Conservation (phyloP, 2,329 filamentous ascomycete genomes). For the Coniochaeta ligniaria region DNA sequence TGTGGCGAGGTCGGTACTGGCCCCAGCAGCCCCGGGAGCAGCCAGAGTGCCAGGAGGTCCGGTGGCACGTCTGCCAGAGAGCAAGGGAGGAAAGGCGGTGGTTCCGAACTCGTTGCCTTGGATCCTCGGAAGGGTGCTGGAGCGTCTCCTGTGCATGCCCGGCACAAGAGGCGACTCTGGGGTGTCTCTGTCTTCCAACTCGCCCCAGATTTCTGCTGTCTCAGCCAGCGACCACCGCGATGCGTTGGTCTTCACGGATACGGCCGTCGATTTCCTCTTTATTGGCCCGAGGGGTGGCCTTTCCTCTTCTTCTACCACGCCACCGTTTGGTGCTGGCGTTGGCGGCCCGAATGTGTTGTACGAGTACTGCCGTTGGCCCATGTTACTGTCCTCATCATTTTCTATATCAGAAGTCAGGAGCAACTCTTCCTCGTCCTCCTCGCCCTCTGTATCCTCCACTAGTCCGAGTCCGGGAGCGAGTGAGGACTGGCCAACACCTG, state of each 20-base stretch:
- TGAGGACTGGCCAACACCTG: slow-evolving; percentile 55
- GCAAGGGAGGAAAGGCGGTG: not conserved
- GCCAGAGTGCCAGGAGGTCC: slow-evolving; percentile 11
- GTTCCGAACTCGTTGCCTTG: not conserved
- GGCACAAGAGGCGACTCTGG: slow-evolving; percentile 25
- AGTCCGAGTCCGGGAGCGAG: slow-evolving; percentile 79
- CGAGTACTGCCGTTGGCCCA: slow-evolving; percentile 16
- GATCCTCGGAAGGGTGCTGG: slow-evolving; percentile 33
- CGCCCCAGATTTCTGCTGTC: slow-evolving; percentile 78
- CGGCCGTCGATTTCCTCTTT: slow-evolving; percentile 29
- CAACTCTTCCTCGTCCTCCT: slow-evolving; percentile 55
- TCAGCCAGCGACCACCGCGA: slow-evolving; percentile 47
- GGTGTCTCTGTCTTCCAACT: slow-evolving; percentile 67
- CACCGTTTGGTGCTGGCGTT: slow-evolving; percentile 18
- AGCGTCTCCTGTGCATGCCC: slow-evolving; percentile 30
- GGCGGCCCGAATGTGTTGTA: slow-evolving; percentile 41
- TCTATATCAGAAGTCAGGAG: slow-evolving; percentile 39
- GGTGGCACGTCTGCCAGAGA: not conserved
- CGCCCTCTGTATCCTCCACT: slow-evolving; percentile 59
- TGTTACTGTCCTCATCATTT: slow-evolving; percentile 27
- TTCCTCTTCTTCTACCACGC: not conserved
- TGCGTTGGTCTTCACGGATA: slow-evolving; percentile 25
- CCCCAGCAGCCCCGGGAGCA: slow-evolving; percentile 9
- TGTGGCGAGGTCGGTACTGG: slow-evolving; percentile 9
- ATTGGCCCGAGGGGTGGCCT: slow-evolving; percentile 14